A percentile compares a stretch with the other conserved stretches of the same genome.
Conservation (phyloP, 805 yeast genomes). For the Candida silvicultrix region DNA sequence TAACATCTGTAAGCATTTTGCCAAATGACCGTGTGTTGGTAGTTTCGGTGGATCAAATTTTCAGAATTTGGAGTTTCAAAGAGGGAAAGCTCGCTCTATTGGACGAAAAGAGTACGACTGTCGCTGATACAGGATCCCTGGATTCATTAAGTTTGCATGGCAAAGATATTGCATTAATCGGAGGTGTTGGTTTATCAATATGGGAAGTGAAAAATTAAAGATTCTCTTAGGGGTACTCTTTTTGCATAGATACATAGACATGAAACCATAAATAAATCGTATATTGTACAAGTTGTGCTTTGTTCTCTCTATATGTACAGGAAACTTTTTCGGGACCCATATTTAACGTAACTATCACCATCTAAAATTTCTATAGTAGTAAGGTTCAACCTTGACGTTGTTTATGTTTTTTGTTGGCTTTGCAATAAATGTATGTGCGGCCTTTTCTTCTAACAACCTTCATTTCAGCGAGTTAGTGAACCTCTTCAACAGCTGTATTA, state of each 20-base stretch:
- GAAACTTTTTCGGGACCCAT: neutral
- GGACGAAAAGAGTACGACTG: slow-evolving; percentile 58
- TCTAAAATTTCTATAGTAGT: too few species aligned
- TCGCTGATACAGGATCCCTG: slow-evolving; percentile 86
- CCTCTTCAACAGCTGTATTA: neutral
- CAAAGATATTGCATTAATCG: slow-evolving; percentile 40
- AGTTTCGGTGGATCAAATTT: slow-evolving; percentile 79
- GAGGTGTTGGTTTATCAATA: slow-evolving; percentile 77
- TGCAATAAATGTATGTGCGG: slow-evolving; percentile 87
- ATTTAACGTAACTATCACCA: neutral
- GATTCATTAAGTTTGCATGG: slow-evolving; percentile 30
- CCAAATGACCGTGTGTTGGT: slow-evolving; percentile 37
- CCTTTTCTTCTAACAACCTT: slow-evolving; percentile 91
- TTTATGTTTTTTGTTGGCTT: slow-evolving; percentile 87
- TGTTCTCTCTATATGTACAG: neutral
- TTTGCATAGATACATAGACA: neutral
- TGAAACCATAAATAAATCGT: neutral
- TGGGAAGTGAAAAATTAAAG: slow-evolving; percentile 28
- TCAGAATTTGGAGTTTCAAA: slow-evolving; percentile 53
- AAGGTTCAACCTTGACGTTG: slow-evolving; percentile 71
- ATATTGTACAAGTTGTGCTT: neutral
- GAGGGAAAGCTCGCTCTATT: slow-evolving; percentile 21
- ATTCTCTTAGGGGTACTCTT: too few species aligned
- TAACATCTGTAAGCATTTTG: slow-evolving; percentile 52
- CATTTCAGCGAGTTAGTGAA: neutral